phyloP scores from a whole-genome alignment of 768 basidiomycete genomes.

The Suillus discolor region DNA sequence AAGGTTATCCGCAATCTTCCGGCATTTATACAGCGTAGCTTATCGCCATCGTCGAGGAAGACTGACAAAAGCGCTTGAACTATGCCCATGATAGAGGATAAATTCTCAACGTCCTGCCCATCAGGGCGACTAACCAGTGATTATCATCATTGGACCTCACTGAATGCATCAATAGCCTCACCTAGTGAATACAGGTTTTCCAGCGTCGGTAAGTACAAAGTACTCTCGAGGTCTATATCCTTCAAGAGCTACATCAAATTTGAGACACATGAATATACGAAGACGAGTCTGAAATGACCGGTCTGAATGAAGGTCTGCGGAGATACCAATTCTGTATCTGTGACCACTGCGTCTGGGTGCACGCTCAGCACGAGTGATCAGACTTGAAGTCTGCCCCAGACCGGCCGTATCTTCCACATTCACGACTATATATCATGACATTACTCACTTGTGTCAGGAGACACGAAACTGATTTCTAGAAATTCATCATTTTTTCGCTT shows the following conservation, averaged over 20 bases:
- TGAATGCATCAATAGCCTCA: slow-evolving; percentile 31
- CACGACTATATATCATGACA: background rate
- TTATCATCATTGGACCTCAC: slow-evolving; percentile 2
- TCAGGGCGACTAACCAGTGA: slow-evolving; percentile 46
- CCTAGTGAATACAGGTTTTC: slow-evolving; percentile 97
- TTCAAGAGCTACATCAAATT: slow-evolving; percentile 1
- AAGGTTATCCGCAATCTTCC: slow-evolving; percentile 86
- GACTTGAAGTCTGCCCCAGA: no score
- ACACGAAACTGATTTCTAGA: slow-evolving; percentile 40
- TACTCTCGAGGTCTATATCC: slow-evolving; percentile 66
- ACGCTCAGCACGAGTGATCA: no score
- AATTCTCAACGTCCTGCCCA: slow-evolving; percentile 60
- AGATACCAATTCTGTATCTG: no score
- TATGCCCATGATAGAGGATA: slow-evolving; percentile 83
- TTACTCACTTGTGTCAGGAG: slow-evolving; percentile 42
- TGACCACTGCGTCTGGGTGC: no score
- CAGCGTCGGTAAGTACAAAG: slow-evolving; percentile 92
- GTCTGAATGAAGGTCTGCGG: no score
- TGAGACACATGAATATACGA: background rate
- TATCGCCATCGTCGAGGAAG: slow-evolving; percentile 91
- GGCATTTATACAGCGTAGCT: slow-evolving; percentile 79
- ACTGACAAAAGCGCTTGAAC: slow-evolving; percentile 97
- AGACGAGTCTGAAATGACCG: no score
- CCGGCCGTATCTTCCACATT: no score
- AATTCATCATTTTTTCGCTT: slow-evolving; percentile 26